Percentiles rank a stretch among this genome's conserved stretches.
Conservation (phyloP, 306 rosid genomes). For the Comarum palustre region DNA sequence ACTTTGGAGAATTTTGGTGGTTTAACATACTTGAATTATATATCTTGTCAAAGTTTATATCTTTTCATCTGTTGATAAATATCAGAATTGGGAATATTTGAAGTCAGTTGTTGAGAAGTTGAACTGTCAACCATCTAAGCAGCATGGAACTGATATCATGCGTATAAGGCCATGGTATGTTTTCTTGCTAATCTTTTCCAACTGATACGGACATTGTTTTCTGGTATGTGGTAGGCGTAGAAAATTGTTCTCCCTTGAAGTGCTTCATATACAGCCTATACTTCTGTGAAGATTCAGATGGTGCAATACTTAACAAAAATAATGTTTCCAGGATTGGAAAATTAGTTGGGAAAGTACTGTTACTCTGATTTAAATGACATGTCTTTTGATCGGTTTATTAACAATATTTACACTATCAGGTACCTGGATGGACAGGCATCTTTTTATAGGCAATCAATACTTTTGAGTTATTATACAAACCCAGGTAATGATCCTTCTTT, state of each 20-base stretch:
- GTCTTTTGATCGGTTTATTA: constrained; percentile 10
- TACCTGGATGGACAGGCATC: constrained; percentile 66
- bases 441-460: constrained; percentile 76
- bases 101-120: constrained; percentile 60
- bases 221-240: not conserved
- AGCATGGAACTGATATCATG: constrained; percentile 72
- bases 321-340: constrained; percentile 15
- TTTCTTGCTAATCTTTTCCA: constrained; percentile 13
- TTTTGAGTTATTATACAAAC: constrained; percentile 61
- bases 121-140: constrained; percentile 74
- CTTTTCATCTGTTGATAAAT: constrained; percentile 20
- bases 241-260: not conserved
- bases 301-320: not conserved
- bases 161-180: constrained; percentile 82
- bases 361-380: not conserved
- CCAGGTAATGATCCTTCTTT: constrained; percentile 50
- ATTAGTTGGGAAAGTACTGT: not conserved
- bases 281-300: not conserved
- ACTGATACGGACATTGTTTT: not conserved
- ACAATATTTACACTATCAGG: constrained; percentile 46
- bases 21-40: constrained; percentile 9
- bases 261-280: constrained; percentile 5
- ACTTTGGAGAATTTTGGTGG: not conserved
- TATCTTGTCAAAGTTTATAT: constrained; percentile 15
- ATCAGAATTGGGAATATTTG: constrained; percentile 80